Evolutionary conservation across 148 eudicot genomes (phyloP), one percentile per base, ranked within the genome.

Genomic region (Fallopia convolvulus): DNA sequence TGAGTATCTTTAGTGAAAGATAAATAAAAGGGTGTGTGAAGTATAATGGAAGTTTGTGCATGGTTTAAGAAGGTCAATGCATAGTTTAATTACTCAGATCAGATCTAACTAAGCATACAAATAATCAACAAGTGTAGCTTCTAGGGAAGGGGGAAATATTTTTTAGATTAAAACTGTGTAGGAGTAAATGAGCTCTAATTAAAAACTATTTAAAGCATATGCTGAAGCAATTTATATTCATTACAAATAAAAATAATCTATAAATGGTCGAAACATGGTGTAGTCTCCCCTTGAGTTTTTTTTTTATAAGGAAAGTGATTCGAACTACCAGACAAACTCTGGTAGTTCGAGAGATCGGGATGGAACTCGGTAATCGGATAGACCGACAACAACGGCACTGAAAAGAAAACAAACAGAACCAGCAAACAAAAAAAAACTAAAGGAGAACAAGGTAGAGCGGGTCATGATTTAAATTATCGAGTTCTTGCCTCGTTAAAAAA

Each of bases 61-160:
- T 20, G 26, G 41, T 66, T 66, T 32, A 66, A 33, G 72, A 68
- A 68, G 46, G 72, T 68, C 72, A 68, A 68, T 36, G 44, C 20
- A 66, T 39, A 30, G 41, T 65, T 65, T 65, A 65, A 65, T 65
- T 11, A 63, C 40, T 32, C 11, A 21, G 72, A 36, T 36, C 44
- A 68, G 72, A 68, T 68, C 72, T 20, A 68, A 17, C 72, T 20
- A 68, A 17, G 36, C 44, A 68, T 68, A 68, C 72, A 68, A 21
- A 68, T 68, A 68, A 68, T 68, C 21, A 68, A 68, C 72, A 66
- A 68, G 21, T 68, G 72, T 36, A 68, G 42, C 21, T 68, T 68
- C 72, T 36, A 5, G 72, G 72, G 21, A 68, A 68, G 70, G 15
- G 17, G 44, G 17, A 5, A 68, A 21, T 65, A 65, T 32, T 65